A percentile compares a stretch with the other conserved stretches of the same genome.
Conservation (phyloP, 2,329 filamentous ascomycete species). For the Pleoardoris graminearum region DNA sequence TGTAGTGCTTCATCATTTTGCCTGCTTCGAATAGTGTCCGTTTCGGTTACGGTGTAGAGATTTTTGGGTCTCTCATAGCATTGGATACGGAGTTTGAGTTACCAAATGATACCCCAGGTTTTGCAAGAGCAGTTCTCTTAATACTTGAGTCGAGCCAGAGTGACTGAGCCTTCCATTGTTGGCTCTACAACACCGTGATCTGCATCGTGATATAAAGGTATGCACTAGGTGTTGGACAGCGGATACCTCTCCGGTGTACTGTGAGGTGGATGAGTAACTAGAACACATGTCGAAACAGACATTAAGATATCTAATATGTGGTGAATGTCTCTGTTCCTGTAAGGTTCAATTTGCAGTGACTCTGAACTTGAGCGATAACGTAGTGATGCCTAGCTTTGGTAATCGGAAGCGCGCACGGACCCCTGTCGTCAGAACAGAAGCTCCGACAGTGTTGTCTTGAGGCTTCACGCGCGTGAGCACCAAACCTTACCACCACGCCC, state of each 20-base stretch:
- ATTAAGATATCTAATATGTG: too few relatives aligned
- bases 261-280: too few relatives aligned
- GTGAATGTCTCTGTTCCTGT: background rate
- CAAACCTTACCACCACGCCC: conserved; percentile 30
- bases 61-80: conserved; percentile 2
- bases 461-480: conserved; percentile 8
- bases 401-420: conserved; percentile 7
- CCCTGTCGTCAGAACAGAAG: conserved; percentile 8
- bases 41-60: background rate
- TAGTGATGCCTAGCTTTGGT: conserved; percentile 4
- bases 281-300: too few relatives aligned
- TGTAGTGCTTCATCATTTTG: background rate
- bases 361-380: too few relatives aligned
- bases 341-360: too few relatives aligned
- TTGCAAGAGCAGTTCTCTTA: too few relatives aligned
- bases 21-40: background rate
- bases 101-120: conserved; percentile 36
- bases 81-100: conserved; percentile 9
- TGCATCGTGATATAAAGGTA: background rate
- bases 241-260: background rate
- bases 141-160: too few relatives aligned
- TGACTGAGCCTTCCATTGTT: too few relatives aligned
- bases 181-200: background rate
- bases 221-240: background rate
- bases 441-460: conserved; percentile 5